A percentile compares a stretch with the other conserved stretches of the same genome.
Evolutionary conservation across 805 yeast species (phyloP).

Genomic region (Starmerella geochares): DNA sequence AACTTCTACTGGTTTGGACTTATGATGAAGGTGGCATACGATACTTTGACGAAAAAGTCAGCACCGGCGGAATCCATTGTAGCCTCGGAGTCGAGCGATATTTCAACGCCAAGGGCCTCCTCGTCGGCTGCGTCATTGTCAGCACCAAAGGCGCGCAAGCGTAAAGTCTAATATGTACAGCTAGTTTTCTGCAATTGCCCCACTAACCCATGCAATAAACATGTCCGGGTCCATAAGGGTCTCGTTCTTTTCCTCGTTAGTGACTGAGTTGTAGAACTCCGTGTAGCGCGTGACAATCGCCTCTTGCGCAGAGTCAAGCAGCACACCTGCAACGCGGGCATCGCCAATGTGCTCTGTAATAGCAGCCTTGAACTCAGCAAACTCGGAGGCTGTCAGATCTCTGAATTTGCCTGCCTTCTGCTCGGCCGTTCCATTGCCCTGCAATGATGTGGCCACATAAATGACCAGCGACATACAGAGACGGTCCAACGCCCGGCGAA

Average conservation of each 20-base stretch:
- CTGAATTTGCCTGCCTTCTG: constrained; percentile 32
- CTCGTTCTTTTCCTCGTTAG: constrained; percentile 29
- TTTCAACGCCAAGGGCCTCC: no score
- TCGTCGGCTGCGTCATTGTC: neutral
- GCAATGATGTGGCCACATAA: constrained; percentile 32
- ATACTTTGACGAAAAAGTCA: neutral
- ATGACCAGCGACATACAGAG: constrained; percentile 11
- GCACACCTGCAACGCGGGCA: constrained; percentile 38
- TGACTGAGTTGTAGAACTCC: constrained; percentile 36
- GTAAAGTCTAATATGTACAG: constrained; percentile 3
- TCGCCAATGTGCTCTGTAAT: constrained; percentile 61
- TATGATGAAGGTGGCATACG: constrained; percentile 43
- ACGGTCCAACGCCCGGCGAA: constrained; percentile 50
- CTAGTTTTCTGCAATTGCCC: constrained; percentile 4
- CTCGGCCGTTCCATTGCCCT: constrained; percentile 22
- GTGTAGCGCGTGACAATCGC: constrained; percentile 50
- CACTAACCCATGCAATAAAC: constrained; percentile 39
- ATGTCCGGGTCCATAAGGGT: constrained; percentile 58
- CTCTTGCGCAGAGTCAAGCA: constrained; percentile 59
- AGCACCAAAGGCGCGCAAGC: neutral
- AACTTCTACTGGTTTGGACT: constrained; percentile 80
- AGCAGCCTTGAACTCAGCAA: constrained; percentile 51
- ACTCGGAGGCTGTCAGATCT: constrained; percentile 37
- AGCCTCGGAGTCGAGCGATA: no score
- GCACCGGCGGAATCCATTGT: neutral